Evolutionary conservation across 768 basidiomycete species (phyloP), one percentile per base, ranked within the genome.

Genomic region (Mycena haematopus): DNA sequence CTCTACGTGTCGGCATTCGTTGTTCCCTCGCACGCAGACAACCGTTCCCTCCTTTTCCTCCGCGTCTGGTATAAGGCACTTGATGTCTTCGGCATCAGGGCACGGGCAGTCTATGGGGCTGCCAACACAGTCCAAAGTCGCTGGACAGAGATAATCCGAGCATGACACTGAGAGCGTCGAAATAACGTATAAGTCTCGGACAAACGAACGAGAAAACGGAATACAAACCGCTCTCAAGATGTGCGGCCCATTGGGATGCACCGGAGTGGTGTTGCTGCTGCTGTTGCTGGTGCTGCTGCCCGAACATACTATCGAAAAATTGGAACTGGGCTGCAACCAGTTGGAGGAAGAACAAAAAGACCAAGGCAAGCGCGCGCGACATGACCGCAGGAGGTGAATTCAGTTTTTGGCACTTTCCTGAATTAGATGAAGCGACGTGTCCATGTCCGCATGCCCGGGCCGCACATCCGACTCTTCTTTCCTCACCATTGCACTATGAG

Each of bases 231-330:
- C 79, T 80, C 33, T 92, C 89, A 29, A 85, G 80, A 52, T 90
- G 87, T 0, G 84, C 78, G 29, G 80, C 80, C 86, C 89, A 91
- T 68, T 91, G 89, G 3, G 82, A 82, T 19, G 82, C 77, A 27
- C 82, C 82, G 45, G 80, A 73, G 24, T 82, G 80, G n/a, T n/a
- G n/a, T n/a, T n/a, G n/a, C 47, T 82, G 80, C 58, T 79, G 80
- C 53, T 82, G 84, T 52, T 82, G 84, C 21, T 84, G 82, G 25
- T 88, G 82, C 19, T 88, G 85, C 14, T 88, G 86, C 11, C 86
- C 84, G 69, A 91, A 93, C 84, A 92, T 87, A 44, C 88, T 85
- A 63, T 89, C 86, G 69, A 93, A 93, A 74, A 92, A 90, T 49
- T 85, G 81, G 73, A 92, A 93, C 69, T 93, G 90, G n/a, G 86